Evolutionary conservation across 352 stramenopile genomes (phyloP).

Genomic region (Phytopythium litorale): DNA sequence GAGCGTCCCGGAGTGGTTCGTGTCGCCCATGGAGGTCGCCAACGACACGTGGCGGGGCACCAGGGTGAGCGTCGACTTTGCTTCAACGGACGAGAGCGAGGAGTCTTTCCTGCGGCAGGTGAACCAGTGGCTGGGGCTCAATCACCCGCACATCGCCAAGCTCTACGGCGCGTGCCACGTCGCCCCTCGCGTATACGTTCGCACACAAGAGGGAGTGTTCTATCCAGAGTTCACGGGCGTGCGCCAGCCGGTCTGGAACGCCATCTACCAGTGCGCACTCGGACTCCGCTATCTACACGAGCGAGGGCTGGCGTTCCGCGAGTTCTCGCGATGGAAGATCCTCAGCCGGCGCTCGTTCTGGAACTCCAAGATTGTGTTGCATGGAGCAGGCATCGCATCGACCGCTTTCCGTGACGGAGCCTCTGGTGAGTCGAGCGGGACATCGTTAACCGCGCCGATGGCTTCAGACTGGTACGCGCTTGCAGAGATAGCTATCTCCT

Average conservation of each 20-base stretch:
- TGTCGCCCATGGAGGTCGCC: constrained; percentile 2
- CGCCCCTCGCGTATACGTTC: not conserved
- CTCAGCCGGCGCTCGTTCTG: not conserved
- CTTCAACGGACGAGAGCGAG: not conserved
- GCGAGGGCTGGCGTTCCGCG: not conserved
- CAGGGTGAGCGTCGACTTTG: not conserved
- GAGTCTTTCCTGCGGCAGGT: constrained; percentile 1
- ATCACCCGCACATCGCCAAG: constrained; percentile 6
- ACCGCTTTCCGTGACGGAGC: not conserved
- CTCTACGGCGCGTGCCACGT: constrained; percentile 4
- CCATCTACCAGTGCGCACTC: not conserved
- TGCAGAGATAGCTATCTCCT: not conserved
- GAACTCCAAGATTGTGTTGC: not conserved
- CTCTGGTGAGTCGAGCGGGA: not conserved
- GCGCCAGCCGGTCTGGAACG: not conserved
- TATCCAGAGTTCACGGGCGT: not conserved
- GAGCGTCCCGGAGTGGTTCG: constrained; percentile 1
- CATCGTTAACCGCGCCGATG: not conserved
- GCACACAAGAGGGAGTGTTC: not conserved
- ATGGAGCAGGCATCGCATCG: not conserved
- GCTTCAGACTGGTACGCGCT: not conserved
- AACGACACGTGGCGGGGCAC: not conserved
- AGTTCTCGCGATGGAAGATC: not conserved
- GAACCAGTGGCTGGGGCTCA: not conserved
- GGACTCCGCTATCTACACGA: not conserved